Percentiles rank a stretch among this genome's conserved stretches.
Conservation (phyloP, 352 stramenopile species). For the Phytophthora capsici region DNA sequence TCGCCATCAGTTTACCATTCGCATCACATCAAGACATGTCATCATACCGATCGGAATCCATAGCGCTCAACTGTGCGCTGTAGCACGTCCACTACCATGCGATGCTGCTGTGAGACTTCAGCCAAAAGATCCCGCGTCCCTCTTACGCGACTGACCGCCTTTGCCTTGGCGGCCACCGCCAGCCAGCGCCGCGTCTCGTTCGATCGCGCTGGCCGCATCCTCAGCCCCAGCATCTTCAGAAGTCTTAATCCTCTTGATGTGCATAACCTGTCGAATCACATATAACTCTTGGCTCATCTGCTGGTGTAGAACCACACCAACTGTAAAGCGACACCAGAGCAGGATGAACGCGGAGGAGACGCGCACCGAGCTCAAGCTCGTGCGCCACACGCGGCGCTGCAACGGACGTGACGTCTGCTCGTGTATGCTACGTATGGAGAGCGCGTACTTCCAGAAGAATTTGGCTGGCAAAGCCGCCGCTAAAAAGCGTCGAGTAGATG, state of each 20-base stretch:
- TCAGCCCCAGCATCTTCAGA: conserved; percentile 11
- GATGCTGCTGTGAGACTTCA: conserved; percentile 68
- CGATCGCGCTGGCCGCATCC: background rate
- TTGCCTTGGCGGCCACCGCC: conserved; percentile 30
- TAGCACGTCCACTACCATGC: conserved; percentile 63
- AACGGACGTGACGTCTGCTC: conserved; percentile 71
- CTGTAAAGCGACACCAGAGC: conserved; percentile 13
- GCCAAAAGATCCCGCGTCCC: conserved; percentile 79
- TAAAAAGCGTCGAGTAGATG: conserved; percentile 46
- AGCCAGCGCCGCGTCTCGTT: conserved; percentile 32
- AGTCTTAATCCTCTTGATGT: no score
- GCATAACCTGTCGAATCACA: conserved; percentile 13
- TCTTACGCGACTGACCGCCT: conserved; percentile 62
- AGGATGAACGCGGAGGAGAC: conserved; percentile 18
- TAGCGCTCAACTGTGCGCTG: conserved; percentile 70
- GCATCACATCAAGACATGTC: background rate
- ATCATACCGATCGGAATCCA: conserved; percentile 70
- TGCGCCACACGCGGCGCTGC: conserved; percentile 69
- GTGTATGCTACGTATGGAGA: conserved; percentile 71
- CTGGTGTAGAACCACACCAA: background rate
- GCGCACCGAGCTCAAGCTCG: conserved; percentile 6
- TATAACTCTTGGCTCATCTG: conserved; percentile 7
- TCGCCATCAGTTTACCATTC: background rate
- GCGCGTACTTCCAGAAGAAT: conserved; percentile 72
- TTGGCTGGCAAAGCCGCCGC: conserved; percentile 43